phyloP scores from a whole-genome alignment of 352 stramenopile genomes.

The Globisporangium ultimum region DNA sequence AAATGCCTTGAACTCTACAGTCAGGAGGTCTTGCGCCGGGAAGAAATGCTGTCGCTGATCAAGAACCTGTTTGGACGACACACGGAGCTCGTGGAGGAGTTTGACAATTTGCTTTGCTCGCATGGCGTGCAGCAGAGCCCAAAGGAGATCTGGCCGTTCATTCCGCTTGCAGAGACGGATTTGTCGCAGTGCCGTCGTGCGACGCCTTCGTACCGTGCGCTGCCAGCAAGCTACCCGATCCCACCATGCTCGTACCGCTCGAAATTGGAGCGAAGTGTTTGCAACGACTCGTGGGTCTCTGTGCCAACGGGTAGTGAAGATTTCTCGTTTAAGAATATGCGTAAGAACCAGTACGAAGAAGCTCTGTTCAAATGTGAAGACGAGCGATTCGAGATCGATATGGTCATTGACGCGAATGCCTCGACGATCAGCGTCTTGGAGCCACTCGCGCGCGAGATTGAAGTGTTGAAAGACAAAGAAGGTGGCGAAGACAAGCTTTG shows the following conservation, averaged over 20 bases:
- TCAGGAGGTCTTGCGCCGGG: constrained; percentile 93
- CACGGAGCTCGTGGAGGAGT: constrained; percentile 81
- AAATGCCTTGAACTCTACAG: constrained; percentile 98
- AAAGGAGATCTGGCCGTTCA: constrained; percentile 90
- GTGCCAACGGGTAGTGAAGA: constrained; percentile 98
- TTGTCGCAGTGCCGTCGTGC: constrained; percentile 86
- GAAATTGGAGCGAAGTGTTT: constrained; percentile 88
- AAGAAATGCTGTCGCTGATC: constrained; percentile 87
- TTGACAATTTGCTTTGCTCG: constrained; percentile 65
- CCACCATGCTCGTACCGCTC: constrained; percentile 95
- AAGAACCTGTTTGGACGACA: constrained; percentile 87
- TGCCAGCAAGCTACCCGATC: constrained; percentile 97
- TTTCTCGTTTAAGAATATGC: constrained; percentile 98
- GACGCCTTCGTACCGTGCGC: constrained; percentile 96
- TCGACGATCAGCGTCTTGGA: constrained; percentile 94
- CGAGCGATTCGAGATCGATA: constrained; percentile 93
- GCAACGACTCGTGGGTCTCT: constrained; percentile 97
- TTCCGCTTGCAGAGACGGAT: constrained; percentile 90
- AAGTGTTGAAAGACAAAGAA: constrained; percentile 72
- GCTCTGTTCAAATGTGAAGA: constrained; percentile 99
- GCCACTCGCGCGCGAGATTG: constrained; percentile 95
- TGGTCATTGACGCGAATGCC: constrained; percentile 96
- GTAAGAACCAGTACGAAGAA: constrained; percentile 99
- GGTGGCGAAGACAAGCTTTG: constrained; percentile 67
- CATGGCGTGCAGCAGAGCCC: constrained; percentile 78